Evolutionary conservation across 1,139 yeast genomes (phyloP).

Genomic region (Blastobotrys elegans): DNA sequence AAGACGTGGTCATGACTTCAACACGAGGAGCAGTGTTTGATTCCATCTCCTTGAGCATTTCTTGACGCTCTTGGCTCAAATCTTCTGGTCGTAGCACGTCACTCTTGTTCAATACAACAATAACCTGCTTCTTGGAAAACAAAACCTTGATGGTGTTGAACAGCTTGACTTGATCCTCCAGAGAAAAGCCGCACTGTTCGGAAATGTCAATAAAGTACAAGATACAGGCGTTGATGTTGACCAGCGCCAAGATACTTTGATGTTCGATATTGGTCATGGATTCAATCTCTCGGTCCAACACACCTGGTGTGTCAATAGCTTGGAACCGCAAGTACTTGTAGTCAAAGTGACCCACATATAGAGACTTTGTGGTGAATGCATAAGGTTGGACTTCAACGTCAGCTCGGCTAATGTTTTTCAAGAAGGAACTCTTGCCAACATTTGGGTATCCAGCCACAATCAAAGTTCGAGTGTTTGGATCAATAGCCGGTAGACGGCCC

Average conservation of each 20-base stretch:
- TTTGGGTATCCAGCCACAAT: constrained; percentile 98
- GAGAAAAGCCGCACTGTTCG: constrained; percentile 97
- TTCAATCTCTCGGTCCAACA: constrained; percentile 96
- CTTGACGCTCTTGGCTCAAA: constrained; percentile 70
- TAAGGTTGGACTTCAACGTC: constrained; percentile 99
- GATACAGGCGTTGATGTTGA: constrained; percentile 94
- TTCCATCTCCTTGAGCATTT: constrained; percentile 51
- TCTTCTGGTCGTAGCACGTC: constrained; percentile 86
- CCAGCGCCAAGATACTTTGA: constrained; percentile 98
- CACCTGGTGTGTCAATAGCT: constrained; percentile 99
- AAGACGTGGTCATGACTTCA: constrained; percentile 88
- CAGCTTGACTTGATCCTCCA: constrained; percentile 94
- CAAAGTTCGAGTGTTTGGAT: constrained; percentile 96
- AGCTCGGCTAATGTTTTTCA: constrained; percentile 90
- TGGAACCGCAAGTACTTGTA: constrained; percentile 95
- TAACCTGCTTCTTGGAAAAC: constrained; percentile 92
- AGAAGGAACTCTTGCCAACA: constrained; percentile 96
- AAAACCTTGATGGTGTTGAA: constrained; percentile 96
- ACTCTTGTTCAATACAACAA: constrained; percentile 92
- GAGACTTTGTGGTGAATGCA: constrained; percentile 94
- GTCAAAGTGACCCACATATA: constrained; percentile 96
- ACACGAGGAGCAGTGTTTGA: constrained; percentile 53
- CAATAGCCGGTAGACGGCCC: constrained; percentile 96
- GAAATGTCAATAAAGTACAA: constrained; percentile 96
- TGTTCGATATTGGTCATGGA: constrained; percentile 99